A percentile compares a stretch with the other conserved stretches of the same genome.
Conservation (phyloP, 169 alveolate species). For the Eimeria falciformis region DNA sequence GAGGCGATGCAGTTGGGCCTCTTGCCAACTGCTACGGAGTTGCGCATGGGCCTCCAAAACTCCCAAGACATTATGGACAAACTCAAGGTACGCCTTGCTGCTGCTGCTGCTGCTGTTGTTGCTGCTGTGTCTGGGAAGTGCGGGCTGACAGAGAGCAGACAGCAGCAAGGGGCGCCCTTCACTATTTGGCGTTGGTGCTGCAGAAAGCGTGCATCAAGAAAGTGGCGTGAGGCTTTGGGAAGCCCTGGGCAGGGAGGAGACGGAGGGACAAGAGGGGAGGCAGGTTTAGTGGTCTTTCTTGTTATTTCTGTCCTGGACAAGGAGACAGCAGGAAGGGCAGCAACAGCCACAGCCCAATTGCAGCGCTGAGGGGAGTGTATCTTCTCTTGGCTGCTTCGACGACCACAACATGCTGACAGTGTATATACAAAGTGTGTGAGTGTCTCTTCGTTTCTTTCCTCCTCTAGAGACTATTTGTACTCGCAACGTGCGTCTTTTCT, state of each 20-base stretch:
- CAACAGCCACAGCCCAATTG: not conserved
- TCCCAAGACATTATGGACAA: slow-evolving; percentile 48
- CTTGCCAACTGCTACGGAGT: slow-evolving; percentile 76
- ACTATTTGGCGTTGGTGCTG: not conserved
- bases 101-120: not conserved
- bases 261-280: not conserved
- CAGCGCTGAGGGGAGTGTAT: too few relatives aligned
- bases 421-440: too few relatives aligned
- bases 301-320: not conserved
- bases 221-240: not conserved
- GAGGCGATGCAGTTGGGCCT: slow-evolving; percentile 61
- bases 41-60: slow-evolving; percentile 72
- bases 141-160: too few relatives aligned
- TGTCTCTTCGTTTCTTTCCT: too few relatives aligned
- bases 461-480: too few relatives aligned
- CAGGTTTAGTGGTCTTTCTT: not conserved
- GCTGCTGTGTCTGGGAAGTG: slow-evolving; percentile 21
- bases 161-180: too few relatives aligned
- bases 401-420: too few relatives aligned
- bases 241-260: not conserved
- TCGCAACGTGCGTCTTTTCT: too few relatives aligned
- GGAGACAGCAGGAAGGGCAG: not conserved
- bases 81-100: slow-evolving; percentile 52
- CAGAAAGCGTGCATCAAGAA: slow-evolving; percentile 3
- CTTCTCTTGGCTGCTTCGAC: too few relatives aligned